Conservation (phyloP, 441 rosid species). For the Erysimum pusillum region DNA sequence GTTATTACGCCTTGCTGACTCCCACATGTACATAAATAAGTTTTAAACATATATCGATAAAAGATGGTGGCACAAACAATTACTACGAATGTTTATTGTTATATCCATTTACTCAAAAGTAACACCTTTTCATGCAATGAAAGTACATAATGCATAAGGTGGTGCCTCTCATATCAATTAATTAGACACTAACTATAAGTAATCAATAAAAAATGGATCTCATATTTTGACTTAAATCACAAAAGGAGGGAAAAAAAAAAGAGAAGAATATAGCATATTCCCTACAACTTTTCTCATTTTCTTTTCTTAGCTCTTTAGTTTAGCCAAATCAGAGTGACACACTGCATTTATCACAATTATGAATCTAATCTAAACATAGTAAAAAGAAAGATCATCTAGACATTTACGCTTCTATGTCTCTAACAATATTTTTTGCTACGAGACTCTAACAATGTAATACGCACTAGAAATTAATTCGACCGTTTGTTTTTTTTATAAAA, state of each 20-base stretch:
- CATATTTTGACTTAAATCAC: slow-evolving; percentile 2
- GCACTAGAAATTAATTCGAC: slow-evolving; percentile 5
- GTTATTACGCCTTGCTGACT: not conserved
- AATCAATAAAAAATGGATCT: not conserved
- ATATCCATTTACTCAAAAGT: not conserved
- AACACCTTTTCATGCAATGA: slow-evolving; percentile 10
- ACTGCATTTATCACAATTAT: slow-evolving; percentile 8
- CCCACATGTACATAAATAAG: not conserved
- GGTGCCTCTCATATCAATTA: slow-evolving; percentile 7
- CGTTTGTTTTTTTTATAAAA: not conserved
- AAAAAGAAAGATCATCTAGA: not conserved
- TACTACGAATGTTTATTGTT: not conserved
- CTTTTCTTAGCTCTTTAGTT: not conserved
- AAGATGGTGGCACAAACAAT: not conserved
- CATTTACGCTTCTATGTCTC: slow-evolving; percentile 8
- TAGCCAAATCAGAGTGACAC: slow-evolving; percentile 28
- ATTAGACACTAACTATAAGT: slow-evolving; percentile 11
- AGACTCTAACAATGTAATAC: not conserved
- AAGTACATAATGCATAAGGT: slow-evolving; percentile 12
- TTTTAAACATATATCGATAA: not conserved
- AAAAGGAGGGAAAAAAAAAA: not conserved
- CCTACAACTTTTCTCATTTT: not conserved
- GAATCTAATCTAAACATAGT: slow-evolving; percentile 9
- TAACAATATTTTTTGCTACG: not conserved
- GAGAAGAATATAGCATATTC: slow-evolving; percentile 33